Evolutionary conservation across 148 eudicot species (phyloP).

Genomic region (Rheum nobile): DNA sequence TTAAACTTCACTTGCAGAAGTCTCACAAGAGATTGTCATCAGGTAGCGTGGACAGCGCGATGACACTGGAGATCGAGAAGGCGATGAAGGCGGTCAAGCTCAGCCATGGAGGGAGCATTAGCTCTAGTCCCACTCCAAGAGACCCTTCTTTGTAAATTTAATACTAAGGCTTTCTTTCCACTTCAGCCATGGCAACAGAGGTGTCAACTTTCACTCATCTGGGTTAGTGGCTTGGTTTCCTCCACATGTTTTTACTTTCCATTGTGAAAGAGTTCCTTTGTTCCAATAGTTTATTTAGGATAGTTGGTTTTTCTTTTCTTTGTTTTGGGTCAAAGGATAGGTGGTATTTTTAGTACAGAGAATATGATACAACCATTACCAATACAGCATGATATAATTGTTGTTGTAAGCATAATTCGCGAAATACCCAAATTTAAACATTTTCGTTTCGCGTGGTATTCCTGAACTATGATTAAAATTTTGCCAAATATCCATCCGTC

Average conservation of each 20-base stretch:
- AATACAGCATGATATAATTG: too few relatives aligned
- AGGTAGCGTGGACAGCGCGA: slow-evolving; percentile 98
- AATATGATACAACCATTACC: too few relatives aligned
- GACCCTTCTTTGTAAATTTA: slow-evolving; percentile 19
- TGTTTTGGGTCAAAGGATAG: too few relatives aligned
- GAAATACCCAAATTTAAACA: too few relatives aligned
- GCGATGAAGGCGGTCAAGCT: slow-evolving; percentile 64
- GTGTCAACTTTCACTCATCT: background rate
- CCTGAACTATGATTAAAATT: too few relatives aligned
- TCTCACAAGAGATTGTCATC: slow-evolving; percentile 82
- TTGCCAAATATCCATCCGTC: too few relatives aligned
- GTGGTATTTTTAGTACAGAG: too few relatives aligned
- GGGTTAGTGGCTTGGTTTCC: background rate
- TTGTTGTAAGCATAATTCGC: too few relatives aligned
- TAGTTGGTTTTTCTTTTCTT: background rate
- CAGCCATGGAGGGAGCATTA: slow-evolving; percentile 78
- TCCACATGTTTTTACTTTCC: background rate
- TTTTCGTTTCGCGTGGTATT: too few relatives aligned
- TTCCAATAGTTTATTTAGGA: background rate
- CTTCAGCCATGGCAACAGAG: background rate
- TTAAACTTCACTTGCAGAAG: slow-evolving; percentile 92
- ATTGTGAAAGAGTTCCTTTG: background rate
- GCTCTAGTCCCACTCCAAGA: slow-evolving; percentile 86
- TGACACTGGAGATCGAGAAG: slow-evolving; percentile 94
- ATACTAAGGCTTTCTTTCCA: background rate